These are phyloP conservation scores for Naematelia encephala DNA, from an alignment of 768 basidiomycete species.

Conservation along the genomic window DNA sequence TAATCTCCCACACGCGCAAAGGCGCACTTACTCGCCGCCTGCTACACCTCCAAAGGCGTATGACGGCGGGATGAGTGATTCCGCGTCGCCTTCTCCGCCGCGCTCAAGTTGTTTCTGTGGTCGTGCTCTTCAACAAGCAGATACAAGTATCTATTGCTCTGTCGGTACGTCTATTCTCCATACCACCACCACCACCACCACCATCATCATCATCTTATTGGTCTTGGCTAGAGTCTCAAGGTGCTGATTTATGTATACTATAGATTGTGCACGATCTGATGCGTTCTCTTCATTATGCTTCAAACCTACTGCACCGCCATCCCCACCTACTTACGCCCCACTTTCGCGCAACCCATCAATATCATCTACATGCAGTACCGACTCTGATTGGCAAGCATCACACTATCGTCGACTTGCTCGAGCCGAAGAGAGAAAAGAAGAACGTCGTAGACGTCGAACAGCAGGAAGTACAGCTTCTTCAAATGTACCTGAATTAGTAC, in stretches of 20 bases:
- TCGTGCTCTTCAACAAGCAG: conserved; percentile 27
- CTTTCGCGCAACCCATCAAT: conserved; percentile 28
- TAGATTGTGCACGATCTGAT: conserved; percentile 47
- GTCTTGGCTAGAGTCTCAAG: neutral
- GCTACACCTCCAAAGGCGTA: conserved; percentile 1
- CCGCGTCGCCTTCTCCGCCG: conserved; percentile 16
- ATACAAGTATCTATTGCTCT: conserved; percentile 40
- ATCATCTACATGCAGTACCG: conserved; percentile 20
- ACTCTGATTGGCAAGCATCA: conserved; percentile 36
- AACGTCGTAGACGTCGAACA: conserved; percentile 38
- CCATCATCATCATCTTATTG: neutral
- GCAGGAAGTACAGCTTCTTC: conserved; percentile 24
- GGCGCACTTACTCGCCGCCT: neutral
- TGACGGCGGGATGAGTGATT: conserved; percentile 27
- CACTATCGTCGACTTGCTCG: conserved; percentile 46
- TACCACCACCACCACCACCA: too few relatives aligned
- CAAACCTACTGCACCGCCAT: conserved; percentile 26
- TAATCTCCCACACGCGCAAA: neutral
- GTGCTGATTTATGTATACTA: conserved; percentile 3
- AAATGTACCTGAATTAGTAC: neutral
- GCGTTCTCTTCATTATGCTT: conserved; percentile 49
- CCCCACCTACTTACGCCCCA: conserved; percentile 7
- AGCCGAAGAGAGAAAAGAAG: conserved; percentile 42
- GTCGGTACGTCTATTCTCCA: conserved; percentile 35
- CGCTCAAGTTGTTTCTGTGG: conserved; percentile 39